Base-by-base conservation (phyloP, 306 rosid genomes). In the Glycine tomentella region DNA sequence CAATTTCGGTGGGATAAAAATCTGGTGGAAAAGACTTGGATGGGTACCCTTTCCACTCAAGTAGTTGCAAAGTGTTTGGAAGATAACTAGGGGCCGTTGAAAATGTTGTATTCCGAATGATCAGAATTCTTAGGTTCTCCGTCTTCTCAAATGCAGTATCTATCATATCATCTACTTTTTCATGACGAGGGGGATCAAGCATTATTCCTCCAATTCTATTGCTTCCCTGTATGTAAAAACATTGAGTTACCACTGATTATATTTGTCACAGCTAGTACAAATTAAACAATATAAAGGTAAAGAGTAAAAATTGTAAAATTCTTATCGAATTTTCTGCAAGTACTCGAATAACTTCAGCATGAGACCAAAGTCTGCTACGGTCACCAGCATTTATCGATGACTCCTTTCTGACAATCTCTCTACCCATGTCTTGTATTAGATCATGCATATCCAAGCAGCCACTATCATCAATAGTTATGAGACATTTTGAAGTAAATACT, bases 401-500 rank as follows among this genome's bases (percentile, higher is more conserved):
- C 2, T 82, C n/a, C 15, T 57, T 33, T 15, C 66, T 51, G 4
- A 82, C 81, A 75, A 82, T 46, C 46, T 58, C 81, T 69, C 14
- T 75, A 12, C 81, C 81, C 58, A 75, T 75, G 3, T 48, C 38
- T 69, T 75, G 85, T 55, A 81, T 75, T 34, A 75, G 52, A 11
- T 81, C 80, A 81, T 81, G 80, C 63, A 75, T 58, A 1, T 15
- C 40, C 15, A 82, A 46, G 34, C 31, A 44, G 12, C 78, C 74
- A 14, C 17, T 1, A 36, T 40, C 74, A 66, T 75, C 77, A 68
- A 36, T 3, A 6, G 70, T 56, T 53, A 81, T 7, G 15, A 81
- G 76, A 46, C 34, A 66, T 67, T 74, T 74, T 2, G 7, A n/a
- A 7, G 57, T 3, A 66, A 81, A 76, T 20, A 55, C 63, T 15